A percentile compares a stretch with the other conserved stretches of the same genome.
Conservation (phyloP, 768 basidiomycete species). For the Rossbeevera mucosa region DNA sequence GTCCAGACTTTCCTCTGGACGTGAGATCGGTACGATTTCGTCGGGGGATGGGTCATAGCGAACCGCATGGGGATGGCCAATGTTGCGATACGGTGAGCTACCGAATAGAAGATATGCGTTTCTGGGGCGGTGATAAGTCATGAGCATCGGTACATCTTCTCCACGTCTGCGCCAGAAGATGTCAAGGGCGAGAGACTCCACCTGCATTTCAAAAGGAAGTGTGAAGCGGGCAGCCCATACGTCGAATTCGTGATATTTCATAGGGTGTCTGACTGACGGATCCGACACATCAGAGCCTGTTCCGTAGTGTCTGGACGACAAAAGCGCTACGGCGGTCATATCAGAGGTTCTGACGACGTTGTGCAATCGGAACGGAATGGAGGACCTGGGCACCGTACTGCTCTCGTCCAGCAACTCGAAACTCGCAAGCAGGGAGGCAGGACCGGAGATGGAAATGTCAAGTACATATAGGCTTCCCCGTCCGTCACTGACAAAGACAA, state of each 20-base stretch:
- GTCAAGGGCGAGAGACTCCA: slow-evolving; percentile 38
- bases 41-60: slow-evolving; percentile 57
- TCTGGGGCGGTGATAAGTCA: slow-evolving; percentile 42
- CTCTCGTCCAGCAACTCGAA: slow-evolving; percentile 40
- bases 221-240: slow-evolving; percentile 57
- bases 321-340: slow-evolving; percentile 40
- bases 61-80: slow-evolving; percentile 29
- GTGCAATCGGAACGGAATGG: slow-evolving; percentile 39
- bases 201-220: slow-evolving; percentile 35
- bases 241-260: slow-evolving; percentile 50
- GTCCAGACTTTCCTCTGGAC: slow-evolving; percentile 54
- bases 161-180: slow-evolving; percentile 70
- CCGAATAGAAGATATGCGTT: slow-evolving; percentile 55
- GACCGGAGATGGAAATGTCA: slow-evolving; percentile 35
- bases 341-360: slow-evolving; percentile 34
- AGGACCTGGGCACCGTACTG: slow-evolving; percentile 18
- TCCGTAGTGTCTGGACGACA: slow-evolving; percentile 57
- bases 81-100: slow-evolving; percentile 48
- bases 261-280: slow-evolving; percentile 16
- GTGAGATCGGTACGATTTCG: slow-evolving; percentile 68
- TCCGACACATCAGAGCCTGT: slow-evolving; percentile 18
- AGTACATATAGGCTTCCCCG: slow-evolving; percentile 63
- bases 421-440: slow-evolving; percentile 46
- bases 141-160: slow-evolving; percentile 61
- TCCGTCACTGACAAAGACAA: slow-evolving; percentile 65